A percentile compares a stretch with the other conserved stretches of the same genome.
Evolutionary conservation across 306 rosid genomes (phyloP).

Genomic region (Herpetospermum pedunculosum): DNA sequence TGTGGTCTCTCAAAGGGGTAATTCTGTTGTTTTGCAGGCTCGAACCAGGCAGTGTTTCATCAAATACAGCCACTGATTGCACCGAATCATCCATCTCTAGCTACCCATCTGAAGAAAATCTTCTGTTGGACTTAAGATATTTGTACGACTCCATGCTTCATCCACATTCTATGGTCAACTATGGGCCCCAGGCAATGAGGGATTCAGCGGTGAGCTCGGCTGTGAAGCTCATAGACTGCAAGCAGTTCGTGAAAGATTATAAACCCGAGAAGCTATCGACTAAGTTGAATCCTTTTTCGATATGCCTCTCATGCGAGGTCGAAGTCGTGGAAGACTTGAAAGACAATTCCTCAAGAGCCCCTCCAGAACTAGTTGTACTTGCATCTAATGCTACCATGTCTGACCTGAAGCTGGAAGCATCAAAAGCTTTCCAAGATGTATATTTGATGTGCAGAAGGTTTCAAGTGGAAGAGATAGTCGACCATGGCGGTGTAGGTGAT

Average conservation of each 20-base stretch:
- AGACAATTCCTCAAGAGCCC: conserved; percentile 32
- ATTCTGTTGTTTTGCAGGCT: conserved; percentile 34
- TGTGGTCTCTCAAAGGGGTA: neutral
- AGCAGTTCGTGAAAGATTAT: conserved; percentile 82
- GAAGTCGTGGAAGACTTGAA: conserved; percentile 52
- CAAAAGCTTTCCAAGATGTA: conserved; percentile 77
- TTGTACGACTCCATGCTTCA: conserved; percentile 68
- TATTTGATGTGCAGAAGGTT: conserved; percentile 58
- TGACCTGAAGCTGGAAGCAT: conserved; percentile 56
- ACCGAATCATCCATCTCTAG: conserved; percentile 25
- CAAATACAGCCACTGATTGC: conserved; percentile 20
- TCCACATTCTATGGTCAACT: conserved; percentile 48
- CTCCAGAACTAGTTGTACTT: conserved; percentile 55
- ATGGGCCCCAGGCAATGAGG: conserved; percentile 40
- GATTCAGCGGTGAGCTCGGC: conserved; percentile 47
- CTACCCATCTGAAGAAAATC: conserved; percentile 51
- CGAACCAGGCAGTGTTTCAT: conserved; percentile 30
- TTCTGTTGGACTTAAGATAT: conserved; percentile 54
- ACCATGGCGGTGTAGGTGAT: conserved; percentile 54
- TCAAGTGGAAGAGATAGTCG: conserved; percentile 59
- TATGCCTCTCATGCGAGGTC: conserved; percentile 45
- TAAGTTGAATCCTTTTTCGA: conserved; percentile 16
- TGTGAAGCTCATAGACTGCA: conserved; percentile 84
- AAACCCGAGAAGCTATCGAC: conserved; percentile 26
- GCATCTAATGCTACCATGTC: conserved; percentile 46